Conservation (phyloP, 2,329 filamentous ascomycete species). For the Coleophoma eucalyptorum region DNA sequence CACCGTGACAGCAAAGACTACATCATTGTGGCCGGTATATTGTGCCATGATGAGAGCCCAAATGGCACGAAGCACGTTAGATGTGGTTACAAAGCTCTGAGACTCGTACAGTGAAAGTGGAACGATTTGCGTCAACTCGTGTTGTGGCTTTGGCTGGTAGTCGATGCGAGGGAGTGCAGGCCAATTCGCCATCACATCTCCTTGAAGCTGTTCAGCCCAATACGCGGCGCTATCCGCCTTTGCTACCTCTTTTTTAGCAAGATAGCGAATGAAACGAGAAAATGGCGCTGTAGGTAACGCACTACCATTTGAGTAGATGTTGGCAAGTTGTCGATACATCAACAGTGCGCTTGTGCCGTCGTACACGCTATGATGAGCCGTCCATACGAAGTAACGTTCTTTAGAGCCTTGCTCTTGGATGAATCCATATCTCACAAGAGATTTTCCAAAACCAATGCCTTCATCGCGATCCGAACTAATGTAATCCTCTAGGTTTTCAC, state of each 20-base stretch:
- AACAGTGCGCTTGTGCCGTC: constrained; percentile 40
- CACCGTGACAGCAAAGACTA: constrained; percentile 1
- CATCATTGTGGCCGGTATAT: not conserved
- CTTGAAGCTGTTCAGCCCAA: constrained; percentile 6
- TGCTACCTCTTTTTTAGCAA: constrained; percentile 28
- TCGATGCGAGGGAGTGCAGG: constrained; percentile 6
- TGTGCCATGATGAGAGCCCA: constrained; percentile 3
- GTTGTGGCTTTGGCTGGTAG: constrained; percentile 5
- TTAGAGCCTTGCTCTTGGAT: constrained; percentile 1
- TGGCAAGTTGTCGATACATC: constrained; percentile 1
- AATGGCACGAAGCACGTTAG: not conserved
- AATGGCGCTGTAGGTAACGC: not conserved
- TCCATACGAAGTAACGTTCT: constrained; percentile 36
- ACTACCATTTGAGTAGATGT: not conserved
- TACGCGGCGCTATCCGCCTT: constrained; percentile 4
- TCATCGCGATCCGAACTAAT: not conserved
- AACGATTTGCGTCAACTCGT: not conserved
- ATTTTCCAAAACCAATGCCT: constrained; percentile 2
- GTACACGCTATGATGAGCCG: constrained; percentile 47
- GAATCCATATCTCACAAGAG: constrained; percentile 4
- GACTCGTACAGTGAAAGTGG: not conserved
- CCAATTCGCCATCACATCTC: constrained; percentile 1
- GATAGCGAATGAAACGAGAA: constrained; percentile 36
- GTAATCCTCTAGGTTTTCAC: not conserved
- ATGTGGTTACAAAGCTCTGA: not conserved